Percentiles rank a stretch among this genome's conserved stretches.
phyloP scores from a whole-genome alignment of 1,284 basidiomycete species.

The Sanguinoderma infundibulare region DNA sequence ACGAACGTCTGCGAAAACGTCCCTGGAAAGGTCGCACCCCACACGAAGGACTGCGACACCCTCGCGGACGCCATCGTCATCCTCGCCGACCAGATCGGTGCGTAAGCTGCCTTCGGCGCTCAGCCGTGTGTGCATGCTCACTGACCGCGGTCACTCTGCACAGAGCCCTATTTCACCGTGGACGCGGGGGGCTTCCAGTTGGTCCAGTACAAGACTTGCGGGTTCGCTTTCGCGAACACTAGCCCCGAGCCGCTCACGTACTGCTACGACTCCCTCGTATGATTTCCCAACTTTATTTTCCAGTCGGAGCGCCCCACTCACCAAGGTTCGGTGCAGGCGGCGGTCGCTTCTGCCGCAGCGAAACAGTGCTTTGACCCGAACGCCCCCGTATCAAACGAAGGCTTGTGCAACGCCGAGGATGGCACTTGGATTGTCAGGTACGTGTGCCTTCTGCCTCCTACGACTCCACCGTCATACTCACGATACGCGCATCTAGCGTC shows the following conservation, averaged over 20 bases:
- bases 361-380: slow-evolving; percentile 27
- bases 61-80: slow-evolving; percentile 32
- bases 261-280: slow-evolving; percentile 27
- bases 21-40: slow-evolving; percentile 32
- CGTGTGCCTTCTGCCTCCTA: slow-evolving; percentile 1
- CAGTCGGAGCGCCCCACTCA: neutral
- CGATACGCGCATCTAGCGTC: too few species aligned
- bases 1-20: slow-evolving; percentile 24
- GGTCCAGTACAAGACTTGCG: slow-evolving; percentile 30
- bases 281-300: neutral
- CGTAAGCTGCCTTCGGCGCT: neutral
- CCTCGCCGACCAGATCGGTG: slow-evolving; percentile 27
- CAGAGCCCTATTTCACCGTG: slow-evolving; percentile 30
- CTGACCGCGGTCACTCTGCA: neutral
- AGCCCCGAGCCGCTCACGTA: slow-evolving; percentile 19
- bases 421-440: slow-evolving; percentile 28
- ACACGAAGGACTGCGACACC: slow-evolving; percentile 30
- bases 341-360: slow-evolving; percentile 21
- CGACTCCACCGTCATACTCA: neutral
- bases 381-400: slow-evolving; percentile 28
- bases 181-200: slow-evolving; percentile 24
- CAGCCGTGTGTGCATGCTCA: neutral
- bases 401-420: slow-evolving; percentile 22
- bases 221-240: slow-evolving; percentile 31
- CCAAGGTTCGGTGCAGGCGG: slow-evolving; percentile 4